These are phyloP conservation scores for Ceratocystiopsis minuta DNA, from an alignment of 2,329 filamentous ascomycete genomes.

Conservation along the genomic window DNA sequence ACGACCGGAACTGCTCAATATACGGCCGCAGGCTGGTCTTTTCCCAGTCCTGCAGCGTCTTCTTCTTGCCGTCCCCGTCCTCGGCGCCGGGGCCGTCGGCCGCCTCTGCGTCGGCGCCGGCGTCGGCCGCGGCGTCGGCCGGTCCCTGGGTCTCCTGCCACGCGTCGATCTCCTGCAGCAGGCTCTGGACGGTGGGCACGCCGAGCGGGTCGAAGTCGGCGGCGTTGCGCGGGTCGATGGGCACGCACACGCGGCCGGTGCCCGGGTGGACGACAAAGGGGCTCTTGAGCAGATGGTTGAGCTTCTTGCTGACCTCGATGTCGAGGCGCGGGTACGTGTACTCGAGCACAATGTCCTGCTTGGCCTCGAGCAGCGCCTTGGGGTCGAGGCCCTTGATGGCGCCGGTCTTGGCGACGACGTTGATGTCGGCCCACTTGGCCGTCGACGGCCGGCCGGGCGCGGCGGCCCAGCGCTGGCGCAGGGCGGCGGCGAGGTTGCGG, in stretches of 20 bases:
- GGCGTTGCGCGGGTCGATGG: constrained; percentile 58
- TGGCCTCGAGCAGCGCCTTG: constrained; percentile 63
- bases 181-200: constrained; percentile 74
- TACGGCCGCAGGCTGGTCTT: constrained; percentile 92
- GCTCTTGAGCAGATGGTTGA: constrained; percentile 93
- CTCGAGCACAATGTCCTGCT: constrained; percentile 90
- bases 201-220: constrained; percentile 72
- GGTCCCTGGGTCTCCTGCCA: constrained; percentile 38
- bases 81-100: constrained; percentile 7
- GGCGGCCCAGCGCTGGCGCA: constrained; percentile 82
- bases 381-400: constrained; percentile 55
- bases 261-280: constrained; percentile 94
- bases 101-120: constrained; percentile 16
- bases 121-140: too few species aligned
- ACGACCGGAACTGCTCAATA: constrained; percentile 71
- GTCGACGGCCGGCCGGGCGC: constrained; percentile 58
- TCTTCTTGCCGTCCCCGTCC: constrained; percentile 6
- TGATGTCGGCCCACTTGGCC: constrained; percentile 89
- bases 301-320: constrained; percentile 91
- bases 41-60: constrained; percentile 64
- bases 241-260: constrained; percentile 86
- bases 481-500: constrained; percentile 52
- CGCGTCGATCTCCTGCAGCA: constrained; percentile 71
- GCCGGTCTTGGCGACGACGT: constrained; percentile 62
- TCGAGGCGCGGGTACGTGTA: constrained; percentile 96